phyloP scores from a whole-genome alignment of 1,284 basidiomycete species.

The Meripilus lineatus region DNA sequence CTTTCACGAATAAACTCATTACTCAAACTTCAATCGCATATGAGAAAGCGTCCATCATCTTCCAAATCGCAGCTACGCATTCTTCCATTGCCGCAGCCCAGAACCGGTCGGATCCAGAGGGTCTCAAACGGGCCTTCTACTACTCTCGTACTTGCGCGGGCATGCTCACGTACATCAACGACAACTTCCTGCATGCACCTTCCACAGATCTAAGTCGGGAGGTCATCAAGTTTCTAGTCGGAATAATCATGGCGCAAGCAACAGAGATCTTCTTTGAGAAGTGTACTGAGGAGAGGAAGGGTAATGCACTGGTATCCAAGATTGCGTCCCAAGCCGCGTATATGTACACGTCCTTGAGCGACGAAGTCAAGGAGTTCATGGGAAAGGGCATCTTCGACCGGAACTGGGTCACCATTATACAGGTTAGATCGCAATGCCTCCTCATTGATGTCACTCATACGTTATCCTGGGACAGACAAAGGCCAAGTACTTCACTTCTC shows the following conservation, averaged over 20 bases:
- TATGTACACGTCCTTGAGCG: constrained; percentile 76
- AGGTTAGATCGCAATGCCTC: constrained; percentile 42
- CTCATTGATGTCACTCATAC: background rate
- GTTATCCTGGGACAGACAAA: constrained; percentile 61
- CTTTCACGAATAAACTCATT: constrained; percentile 90
- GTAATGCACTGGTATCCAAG: constrained; percentile 75
- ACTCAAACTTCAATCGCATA: constrained; percentile 96
- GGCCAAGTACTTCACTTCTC: constrained; percentile 82
- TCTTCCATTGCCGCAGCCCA: constrained; percentile 84
- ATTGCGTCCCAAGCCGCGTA: constrained; percentile 81
- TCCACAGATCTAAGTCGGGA: constrained; percentile 95
- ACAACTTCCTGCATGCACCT: constrained; percentile 98
- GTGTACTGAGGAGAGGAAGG: constrained; percentile 88
- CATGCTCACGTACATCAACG: constrained; percentile 98
- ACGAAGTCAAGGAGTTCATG: constrained; percentile 95
- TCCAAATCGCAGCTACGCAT: constrained; percentile 94
- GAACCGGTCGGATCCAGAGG: constrained; percentile 85
- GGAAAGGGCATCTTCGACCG: constrained; percentile 93
- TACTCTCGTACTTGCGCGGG: constrained; percentile 92
- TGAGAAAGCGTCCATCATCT: constrained; percentile 97
- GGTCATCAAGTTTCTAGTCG: constrained; percentile 89
- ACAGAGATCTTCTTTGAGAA: constrained; percentile 97
- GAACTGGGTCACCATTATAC: constrained; percentile 88
- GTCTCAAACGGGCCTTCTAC: constrained; percentile 92
- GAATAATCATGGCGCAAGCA: constrained; percentile 87